These are phyloP conservation scores for Fusarium nanum DNA, from an alignment of 2,329 filamentous ascomycete species.

Conservation along the genomic window DNA sequence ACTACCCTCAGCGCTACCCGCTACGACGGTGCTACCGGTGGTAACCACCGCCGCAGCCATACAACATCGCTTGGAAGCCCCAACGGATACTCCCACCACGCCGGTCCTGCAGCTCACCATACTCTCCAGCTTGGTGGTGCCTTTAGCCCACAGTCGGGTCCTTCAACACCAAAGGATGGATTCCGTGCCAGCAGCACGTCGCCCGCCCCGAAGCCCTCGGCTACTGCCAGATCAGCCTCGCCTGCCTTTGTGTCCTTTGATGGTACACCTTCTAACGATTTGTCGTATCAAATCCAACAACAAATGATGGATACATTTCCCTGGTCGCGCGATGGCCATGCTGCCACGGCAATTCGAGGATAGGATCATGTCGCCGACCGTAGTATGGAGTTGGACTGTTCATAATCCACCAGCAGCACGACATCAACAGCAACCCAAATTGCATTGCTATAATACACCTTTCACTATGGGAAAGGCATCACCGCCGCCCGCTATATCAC, in stretches of 20 bases:
- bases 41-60: conserved; percentile 20
- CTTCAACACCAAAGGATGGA: conserved; percentile 46
- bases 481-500: conserved; percentile 6
- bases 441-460: conserved; percentile 30
- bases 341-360: conserved; percentile 61
- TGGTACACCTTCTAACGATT: conserved; percentile 59
- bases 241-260: conserved; percentile 60
- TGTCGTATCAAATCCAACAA: conserved; percentile 54
- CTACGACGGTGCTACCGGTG: conserved; percentile 46
- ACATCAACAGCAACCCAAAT: conserved; percentile 22
- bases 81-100: conserved; percentile 44
- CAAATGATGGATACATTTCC: conserved; percentile 61
- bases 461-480: conserved; percentile 1
- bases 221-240: conserved; percentile 57
- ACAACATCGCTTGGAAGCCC: conserved; percentile 30
- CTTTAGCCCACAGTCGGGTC: conserved; percentile 33
- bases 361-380: conserved; percentile 45
- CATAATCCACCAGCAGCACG: conserved; percentile 14
- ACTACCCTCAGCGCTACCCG: conserved; percentile 58
- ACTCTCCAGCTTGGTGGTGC: conserved; percentile 49
- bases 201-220: conserved; percentile 51
- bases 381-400: conserved; percentile 22
- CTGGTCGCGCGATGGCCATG: conserved; percentile 60
- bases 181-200: conserved; percentile 41
- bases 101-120: conserved; percentile 57